These are phyloP conservation scores for Penicillium daleae DNA, from an alignment of 495 filamentous ascomycete species.

Conservation along the genomic window DNA sequence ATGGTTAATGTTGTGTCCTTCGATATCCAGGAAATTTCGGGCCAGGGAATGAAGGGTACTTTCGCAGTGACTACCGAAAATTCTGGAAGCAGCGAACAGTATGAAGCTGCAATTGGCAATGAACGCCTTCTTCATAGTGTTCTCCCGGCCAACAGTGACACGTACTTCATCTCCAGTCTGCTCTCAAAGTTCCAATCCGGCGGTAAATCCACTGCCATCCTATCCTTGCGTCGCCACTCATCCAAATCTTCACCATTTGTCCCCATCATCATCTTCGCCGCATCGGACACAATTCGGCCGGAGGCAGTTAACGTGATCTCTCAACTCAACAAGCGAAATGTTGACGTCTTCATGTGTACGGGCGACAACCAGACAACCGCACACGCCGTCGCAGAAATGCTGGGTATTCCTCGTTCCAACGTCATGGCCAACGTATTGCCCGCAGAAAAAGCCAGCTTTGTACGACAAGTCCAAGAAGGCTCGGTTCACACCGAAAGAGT, in stretches of 20 bases:
- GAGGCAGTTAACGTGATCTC: constrained; percentile 70
- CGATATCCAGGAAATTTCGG: constrained; percentile 73
- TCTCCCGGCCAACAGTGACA: constrained; percentile 27
- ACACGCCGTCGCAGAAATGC: constrained; percentile 66
- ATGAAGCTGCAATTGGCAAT: constrained; percentile 82
- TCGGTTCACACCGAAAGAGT: constrained; percentile 14
- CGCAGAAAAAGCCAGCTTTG: constrained; percentile 82
- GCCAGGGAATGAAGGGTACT: constrained; percentile 76
- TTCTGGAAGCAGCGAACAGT: constrained; percentile 24
- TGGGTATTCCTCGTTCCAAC: constrained; percentile 74
- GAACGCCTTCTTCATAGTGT: constrained; percentile 67
- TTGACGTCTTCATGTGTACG: constrained; percentile 88
- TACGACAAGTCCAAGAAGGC: constrained; percentile 70
- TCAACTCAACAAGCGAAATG: constrained; percentile 64
- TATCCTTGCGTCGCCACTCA: constrained; percentile 52
- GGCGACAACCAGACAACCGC: constrained; percentile 70
- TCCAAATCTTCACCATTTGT: constrained; percentile 49
- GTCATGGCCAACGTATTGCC: constrained; percentile 90
- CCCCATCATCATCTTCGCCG: constrained; percentile 69
- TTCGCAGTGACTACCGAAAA: constrained; percentile 51
- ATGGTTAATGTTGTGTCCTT: constrained; percentile 39
- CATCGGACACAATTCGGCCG: constrained; percentile 75
- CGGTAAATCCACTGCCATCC: constrained; percentile 74
- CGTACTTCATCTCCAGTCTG: constrained; percentile 43
- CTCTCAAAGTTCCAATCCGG: constrained; percentile 69